Conservation (phyloP, 140 eudicot genomes). For the Erigeron philadelphicus region DNA sequence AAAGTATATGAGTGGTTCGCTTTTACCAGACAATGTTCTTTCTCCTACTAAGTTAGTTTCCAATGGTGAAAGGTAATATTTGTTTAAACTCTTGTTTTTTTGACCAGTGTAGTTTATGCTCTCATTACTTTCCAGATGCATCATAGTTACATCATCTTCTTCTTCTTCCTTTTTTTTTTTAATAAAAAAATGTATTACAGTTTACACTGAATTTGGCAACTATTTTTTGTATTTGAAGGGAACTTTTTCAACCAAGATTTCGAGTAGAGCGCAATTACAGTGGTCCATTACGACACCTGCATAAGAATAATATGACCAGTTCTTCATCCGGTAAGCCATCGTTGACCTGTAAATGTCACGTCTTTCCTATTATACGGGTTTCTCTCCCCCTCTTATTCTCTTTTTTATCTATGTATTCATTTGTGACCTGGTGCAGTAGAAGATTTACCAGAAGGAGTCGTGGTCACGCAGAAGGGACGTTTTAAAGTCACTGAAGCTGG, state of each 20-base stretch:
- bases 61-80: conserved; percentile 59
- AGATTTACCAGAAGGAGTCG: conserved; percentile 61
- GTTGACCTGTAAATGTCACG: not conserved
- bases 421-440: conserved; percentile 44
- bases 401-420: not conserved
- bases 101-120: not conserved
- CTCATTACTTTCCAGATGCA: conserved; percentile 2
- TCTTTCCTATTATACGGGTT: not conserved
- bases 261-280: conserved; percentile 61
- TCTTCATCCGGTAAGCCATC: conserved; percentile 42
- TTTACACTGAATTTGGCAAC: conserved; percentile 2
- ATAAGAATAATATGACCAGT: conserved; percentile 43
- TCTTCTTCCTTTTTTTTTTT: not conserved
- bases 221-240: conserved; percentile 45
- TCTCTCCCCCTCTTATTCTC: not conserved
- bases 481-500: conserved; percentile 84
- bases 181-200: too few relatives aligned
- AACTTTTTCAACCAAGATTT: conserved; percentile 38
- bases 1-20: conserved; percentile 54
- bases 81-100: not conserved
- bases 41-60: conserved; percentile 47
- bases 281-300: conserved; percentile 72
- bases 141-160: not conserved
- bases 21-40: conserved; percentile 46
- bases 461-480: conserved; percentile 81